Percentiles rank a stretch among this genome's conserved stretches.
Evolutionary conservation across 163 green algal species (phyloP).

Genomic region (Chlorella variabilis): DNA sequence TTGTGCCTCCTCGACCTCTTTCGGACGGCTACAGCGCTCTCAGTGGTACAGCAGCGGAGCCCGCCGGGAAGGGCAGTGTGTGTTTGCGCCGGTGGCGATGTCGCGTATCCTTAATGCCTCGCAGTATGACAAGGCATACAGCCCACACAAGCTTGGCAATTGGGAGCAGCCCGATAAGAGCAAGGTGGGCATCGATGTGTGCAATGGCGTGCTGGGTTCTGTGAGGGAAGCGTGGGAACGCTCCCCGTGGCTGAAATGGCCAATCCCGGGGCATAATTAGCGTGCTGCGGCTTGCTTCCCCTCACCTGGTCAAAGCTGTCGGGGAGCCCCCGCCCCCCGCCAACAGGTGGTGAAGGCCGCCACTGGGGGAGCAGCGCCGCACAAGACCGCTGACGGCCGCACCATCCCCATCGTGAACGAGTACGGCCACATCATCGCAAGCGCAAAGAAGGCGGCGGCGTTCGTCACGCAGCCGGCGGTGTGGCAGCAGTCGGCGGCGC

Average conservation of each 20-base stretch:
- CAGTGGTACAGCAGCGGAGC: too few relatives aligned
- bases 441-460: constrained; percentile 36
- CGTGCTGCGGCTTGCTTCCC: too few relatives aligned
- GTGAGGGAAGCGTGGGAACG: too few relatives aligned
- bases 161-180: constrained; percentile 38
- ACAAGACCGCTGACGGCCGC: constrained; percentile 16
- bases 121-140: constrained; percentile 43
- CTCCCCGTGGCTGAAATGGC: neutral
- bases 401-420: constrained; percentile 28
- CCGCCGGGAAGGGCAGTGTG: too few relatives aligned
- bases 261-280: too few relatives aligned
- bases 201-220: neutral
- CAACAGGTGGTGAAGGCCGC: neutral
- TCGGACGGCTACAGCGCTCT: too few relatives aligned
- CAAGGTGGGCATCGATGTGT: constrained; percentile 16
- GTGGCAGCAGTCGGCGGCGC: neutral
- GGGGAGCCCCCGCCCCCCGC: too few relatives aligned
- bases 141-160: constrained; percentile 26
- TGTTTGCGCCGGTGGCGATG: too few relatives aligned
- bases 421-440: constrained; percentile 15
- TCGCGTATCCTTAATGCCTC: too few relatives aligned
- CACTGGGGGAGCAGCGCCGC: neutral
- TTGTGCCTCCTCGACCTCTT: too few relatives aligned
- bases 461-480: neutral
- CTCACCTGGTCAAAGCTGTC: too few relatives aligned